phyloP scores from a whole-genome alignment of 805 yeast species.

The Saccharomycopsis javanensis region DNA sequence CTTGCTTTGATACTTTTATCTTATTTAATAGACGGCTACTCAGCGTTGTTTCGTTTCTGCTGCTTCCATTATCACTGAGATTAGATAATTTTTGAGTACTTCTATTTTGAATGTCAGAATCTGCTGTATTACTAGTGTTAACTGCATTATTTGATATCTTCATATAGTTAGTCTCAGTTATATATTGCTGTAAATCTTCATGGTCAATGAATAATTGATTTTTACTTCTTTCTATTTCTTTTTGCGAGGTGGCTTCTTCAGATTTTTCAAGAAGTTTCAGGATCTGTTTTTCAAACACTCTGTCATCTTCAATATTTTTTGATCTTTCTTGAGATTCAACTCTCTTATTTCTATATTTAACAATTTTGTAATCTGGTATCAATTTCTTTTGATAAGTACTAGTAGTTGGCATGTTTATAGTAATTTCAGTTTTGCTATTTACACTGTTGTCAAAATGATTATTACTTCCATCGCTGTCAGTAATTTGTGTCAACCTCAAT shows the following conservation, averaged over 20 bases:
- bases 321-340: not conserved
- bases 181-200: not conserved
- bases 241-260: not conserved
- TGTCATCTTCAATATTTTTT: not conserved
- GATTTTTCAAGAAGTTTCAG: not conserved
- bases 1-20: not conserved
- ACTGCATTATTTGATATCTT: not conserved
- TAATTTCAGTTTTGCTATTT: not conserved
- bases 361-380: conserved; percentile 8
- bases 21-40: not conserved
- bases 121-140: not conserved
- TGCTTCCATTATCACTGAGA: not conserved
- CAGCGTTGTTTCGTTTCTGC: not conserved
- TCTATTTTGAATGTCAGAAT: not conserved
- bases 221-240: not conserved
- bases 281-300: not conserved
- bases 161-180: not conserved
- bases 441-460: not conserved
- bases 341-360: not conserved
- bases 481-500: conserved; percentile 10
- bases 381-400: not conserved
- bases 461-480: conserved; percentile 8
- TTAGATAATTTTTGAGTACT: not conserved
- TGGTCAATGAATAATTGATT: not conserved
- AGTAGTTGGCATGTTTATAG: not conserved